These are phyloP conservation scores for Hypomontagnella monticulosa DNA, from an alignment of 495 filamentous ascomycete genomes.

Conservation along the genomic window DNA sequence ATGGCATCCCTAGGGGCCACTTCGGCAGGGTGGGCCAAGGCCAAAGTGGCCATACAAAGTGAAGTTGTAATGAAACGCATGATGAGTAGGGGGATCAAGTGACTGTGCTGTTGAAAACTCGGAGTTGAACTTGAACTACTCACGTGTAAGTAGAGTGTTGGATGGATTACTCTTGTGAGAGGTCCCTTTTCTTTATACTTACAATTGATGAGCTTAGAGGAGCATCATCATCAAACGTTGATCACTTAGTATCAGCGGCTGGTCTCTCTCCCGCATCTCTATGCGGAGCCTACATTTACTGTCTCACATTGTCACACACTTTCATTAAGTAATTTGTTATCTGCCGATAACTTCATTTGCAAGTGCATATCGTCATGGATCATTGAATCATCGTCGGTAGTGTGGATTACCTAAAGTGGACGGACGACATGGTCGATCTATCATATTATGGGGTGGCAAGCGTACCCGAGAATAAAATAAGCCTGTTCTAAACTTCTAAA, in stretches of 20 bases:
- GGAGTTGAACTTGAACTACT: background rate
- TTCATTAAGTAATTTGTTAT: conserved; percentile 2
- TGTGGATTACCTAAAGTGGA: conserved; percentile 13
- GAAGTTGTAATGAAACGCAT: conserved; percentile 33
- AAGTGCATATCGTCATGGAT: conserved; percentile 36
- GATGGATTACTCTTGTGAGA: background rate
- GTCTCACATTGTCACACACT: conserved; percentile 29
- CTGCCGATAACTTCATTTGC: conserved; percentile 13
- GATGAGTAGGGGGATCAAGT: conserved; percentile 14
- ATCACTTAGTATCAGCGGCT: conserved; percentile 14
- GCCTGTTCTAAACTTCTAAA: conserved; percentile 11
- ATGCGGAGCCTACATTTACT: conserved; percentile 15
- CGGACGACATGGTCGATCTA: conserved; percentile 17
- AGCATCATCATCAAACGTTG: conserved; percentile 14
- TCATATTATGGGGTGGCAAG: conserved; percentile 3
- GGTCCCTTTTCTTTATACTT: conserved; percentile 35
- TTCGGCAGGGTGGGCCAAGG: conserved; percentile 26
- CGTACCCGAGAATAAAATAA: conserved; percentile 2
- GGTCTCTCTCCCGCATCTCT: conserved; percentile 17
- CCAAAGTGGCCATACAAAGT: conserved; percentile 31
- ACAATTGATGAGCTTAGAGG: background rate
- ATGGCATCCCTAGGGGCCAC: conserved; percentile 32
- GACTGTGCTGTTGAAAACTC: conserved; percentile 10
- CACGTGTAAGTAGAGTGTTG: background rate
- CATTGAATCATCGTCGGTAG: conserved; percentile 6